These are phyloP conservation scores for Pythium brachiatum DNA, from an alignment of 352 stramenopile species.

Conservation along the genomic window DNA sequence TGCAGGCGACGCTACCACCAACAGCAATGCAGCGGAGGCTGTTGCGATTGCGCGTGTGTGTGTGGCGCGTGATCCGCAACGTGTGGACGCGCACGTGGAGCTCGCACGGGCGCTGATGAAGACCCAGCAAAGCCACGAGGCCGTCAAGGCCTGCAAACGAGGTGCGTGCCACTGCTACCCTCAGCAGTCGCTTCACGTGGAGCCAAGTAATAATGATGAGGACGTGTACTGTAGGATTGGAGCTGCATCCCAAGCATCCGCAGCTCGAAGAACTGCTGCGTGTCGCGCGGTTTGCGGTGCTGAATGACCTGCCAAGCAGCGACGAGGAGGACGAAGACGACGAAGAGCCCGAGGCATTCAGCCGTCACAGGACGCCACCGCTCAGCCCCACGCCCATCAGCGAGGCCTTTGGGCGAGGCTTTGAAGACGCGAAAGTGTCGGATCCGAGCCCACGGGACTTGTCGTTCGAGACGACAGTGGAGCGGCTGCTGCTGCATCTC, in stretches of 20 bases:
- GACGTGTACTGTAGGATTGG: too few relatives aligned
- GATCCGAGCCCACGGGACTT: slow-evolving; percentile 12
- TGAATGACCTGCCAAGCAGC: slow-evolving; percentile 42
- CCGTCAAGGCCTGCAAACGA: slow-evolving; percentile 20
- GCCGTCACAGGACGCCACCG: neutral
- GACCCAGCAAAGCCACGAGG: slow-evolving; percentile 14
- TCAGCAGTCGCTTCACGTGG: too few relatives aligned
- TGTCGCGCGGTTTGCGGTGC: slow-evolving; percentile 49
- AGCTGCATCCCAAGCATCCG: slow-evolving; percentile 32
- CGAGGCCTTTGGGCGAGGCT: slow-evolving; percentile 3
- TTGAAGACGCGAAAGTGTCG: neutral
- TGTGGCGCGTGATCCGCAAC: slow-evolving; percentile 11
- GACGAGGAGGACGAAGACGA: slow-evolving; percentile 32
- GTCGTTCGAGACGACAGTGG: slow-evolving; percentile 59
- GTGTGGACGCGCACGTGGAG: slow-evolving; percentile 11
- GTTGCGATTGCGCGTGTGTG: slow-evolving; percentile 7
- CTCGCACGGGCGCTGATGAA: slow-evolving; percentile 12
- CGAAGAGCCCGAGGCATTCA: neutral
- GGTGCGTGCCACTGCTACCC: too few relatives aligned
- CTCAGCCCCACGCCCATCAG: neutral
- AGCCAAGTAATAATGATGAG: too few relatives aligned
- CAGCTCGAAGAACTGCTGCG: slow-evolving; percentile 46
- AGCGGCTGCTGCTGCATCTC: slow-evolving; percentile 49
- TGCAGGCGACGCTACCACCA: neutral
- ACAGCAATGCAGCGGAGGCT: neutral